Evolutionary conservation across 139 green algal species (phyloP), one percentile per base, ranked within the genome.

Genomic region (Dunaliella primolecta): DNA sequence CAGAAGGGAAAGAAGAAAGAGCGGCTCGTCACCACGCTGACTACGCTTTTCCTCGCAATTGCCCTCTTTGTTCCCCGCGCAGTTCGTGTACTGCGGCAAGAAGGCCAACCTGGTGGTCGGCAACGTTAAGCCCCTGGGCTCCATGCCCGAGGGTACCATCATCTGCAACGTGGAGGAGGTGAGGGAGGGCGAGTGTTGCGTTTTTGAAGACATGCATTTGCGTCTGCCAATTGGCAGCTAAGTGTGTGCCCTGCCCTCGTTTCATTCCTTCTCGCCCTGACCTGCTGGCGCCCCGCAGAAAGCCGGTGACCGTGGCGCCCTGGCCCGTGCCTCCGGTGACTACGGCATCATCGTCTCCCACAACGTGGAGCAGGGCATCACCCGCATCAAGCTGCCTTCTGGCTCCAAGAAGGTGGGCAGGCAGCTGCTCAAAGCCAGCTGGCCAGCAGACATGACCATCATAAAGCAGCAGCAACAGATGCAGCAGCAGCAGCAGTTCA

Each of bases 111-210:
- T 99, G 70, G 91, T 90, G 57, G 96, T 99, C 85, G 97, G 97
- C 89, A 99, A 99, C 92, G 92, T 98, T 20, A 96, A 98, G 94
- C 97, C 97, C 38, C 88, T 99, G 84, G 94, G 94, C 74, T 91
- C 95, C 81, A 98, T 99, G 97, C 97, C 97, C 77, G 97, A 99
- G 93, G 97, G 97, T 92, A 97, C 96, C 90, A 96, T 99, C 87
- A 89, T 98, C 56, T 99, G 97, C 97, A 99, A 99, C 91, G 90
- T 99, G 82, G 97, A 99, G 95, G 93, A 96, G 94, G 93, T 93
- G 79, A 82, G 87, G 2, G n/a, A n/a, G n/a, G n/a, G n/a, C n/a
- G n/a, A n/a, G n/a, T n/a, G n/a, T n/a, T n/a, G n/a, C n/a, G n/a
- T n/a, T n/a, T n/a, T n/a, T n/a, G n/a, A n/a, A n/a, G n/a, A n/a